phyloP scores from a whole-genome alignment of 352 stramenopile genomes.

The Hyaloperonospora arabidopsidis region DNA sequence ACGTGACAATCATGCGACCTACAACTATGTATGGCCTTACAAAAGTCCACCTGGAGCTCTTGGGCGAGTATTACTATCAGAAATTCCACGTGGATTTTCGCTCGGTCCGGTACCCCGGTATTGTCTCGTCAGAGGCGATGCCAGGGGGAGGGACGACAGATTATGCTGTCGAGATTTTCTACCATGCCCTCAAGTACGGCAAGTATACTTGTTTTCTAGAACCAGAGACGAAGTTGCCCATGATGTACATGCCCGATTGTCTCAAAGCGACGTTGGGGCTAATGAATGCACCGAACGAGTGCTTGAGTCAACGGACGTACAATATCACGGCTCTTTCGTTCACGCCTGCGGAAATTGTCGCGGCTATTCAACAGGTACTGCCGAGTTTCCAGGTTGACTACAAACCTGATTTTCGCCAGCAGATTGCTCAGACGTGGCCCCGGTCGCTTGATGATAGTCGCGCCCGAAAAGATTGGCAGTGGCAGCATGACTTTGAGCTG shows the following conservation, averaged over 20 bases:
- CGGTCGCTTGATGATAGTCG: constrained; percentile 76
- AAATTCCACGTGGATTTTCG: constrained; percentile 89
- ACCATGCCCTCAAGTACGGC: constrained; percentile 81
- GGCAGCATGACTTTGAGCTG: constrained; percentile 85
- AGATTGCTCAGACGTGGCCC: constrained; percentile 89
- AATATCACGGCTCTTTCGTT: constrained; percentile 89
- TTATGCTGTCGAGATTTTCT: constrained; percentile 92
- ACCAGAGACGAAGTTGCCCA: constrained; percentile 75
- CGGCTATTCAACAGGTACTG: constrained; percentile 81
- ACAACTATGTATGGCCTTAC: constrained; percentile 90
- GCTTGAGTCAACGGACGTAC: constrained; percentile 83
- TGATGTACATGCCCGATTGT: constrained; percentile 94
- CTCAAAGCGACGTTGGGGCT: constrained; percentile 81
- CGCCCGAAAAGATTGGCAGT: constrained; percentile 82
- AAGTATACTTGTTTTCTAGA: constrained; percentile 87
- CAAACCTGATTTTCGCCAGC: constrained; percentile 84
- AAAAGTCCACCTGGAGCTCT: constrained; percentile 87
- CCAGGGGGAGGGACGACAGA: constrained; percentile 82
- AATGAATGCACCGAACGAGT: constrained; percentile 57
- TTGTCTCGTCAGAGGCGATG: constrained; percentile 85
- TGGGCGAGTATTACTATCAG: constrained; percentile 90
- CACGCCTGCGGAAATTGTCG: constrained; percentile 76
- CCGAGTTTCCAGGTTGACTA: constrained; percentile 85
- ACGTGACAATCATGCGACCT: constrained; percentile 86
- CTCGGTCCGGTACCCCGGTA: constrained; percentile 85